Evolutionary conservation across 768 basidiomycete species (phyloP), one percentile per base, ranked within the genome.

Genomic region (Udeniomyces megalosporus): DNA sequence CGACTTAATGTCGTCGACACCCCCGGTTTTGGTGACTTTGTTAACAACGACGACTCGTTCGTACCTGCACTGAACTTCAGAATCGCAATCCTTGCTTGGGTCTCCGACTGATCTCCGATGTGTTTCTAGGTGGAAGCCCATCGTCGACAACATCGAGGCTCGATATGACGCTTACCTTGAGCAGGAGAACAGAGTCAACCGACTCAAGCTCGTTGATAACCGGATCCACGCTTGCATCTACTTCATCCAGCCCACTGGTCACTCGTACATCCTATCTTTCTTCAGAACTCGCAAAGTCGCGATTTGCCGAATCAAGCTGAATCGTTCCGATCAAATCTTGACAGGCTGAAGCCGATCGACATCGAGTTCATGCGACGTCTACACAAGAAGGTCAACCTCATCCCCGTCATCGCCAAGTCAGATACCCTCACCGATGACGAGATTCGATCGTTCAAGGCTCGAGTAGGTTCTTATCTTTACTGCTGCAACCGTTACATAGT

Each of bases 1-100:
- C 90, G 91, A 72, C 77, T 99, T 61, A 97, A 91, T n/a, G 93
- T 99, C 66, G 95, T 99, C 66, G 95, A 99, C 73, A 99, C 92
- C 31, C 95, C 95, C 61, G 95, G 95, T 35, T 99, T 96, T 71
- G 95, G 95, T 65, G 95, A 99, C 74, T 97, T 95, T 74, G 92
- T 97, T 72, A 96, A 99, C 79, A 99, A 99, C 74, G 89, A 95
- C 69, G 90, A 95, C 71, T 91, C 91, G 90, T 89, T 66, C 67
- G 76, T 67, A 15, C 61, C 12, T 24, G 26, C 4, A 31, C n/a
- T 8, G 8, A 8, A 8, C 38, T 8, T 42, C 38, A 42, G 38
- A 8, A 42, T 17, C 10, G 17, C 8, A 42, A 42, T 17, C 38
- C 10, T 42, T 17, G 38, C 8, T 42, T 42, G 38, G 8, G 38